A percentile compares a stretch with the other conserved stretches of the same genome.
Evolutionary conservation across 768 basidiomycete genomes (phyloP).

Genomic region (Termitomyces sp.): DNA sequence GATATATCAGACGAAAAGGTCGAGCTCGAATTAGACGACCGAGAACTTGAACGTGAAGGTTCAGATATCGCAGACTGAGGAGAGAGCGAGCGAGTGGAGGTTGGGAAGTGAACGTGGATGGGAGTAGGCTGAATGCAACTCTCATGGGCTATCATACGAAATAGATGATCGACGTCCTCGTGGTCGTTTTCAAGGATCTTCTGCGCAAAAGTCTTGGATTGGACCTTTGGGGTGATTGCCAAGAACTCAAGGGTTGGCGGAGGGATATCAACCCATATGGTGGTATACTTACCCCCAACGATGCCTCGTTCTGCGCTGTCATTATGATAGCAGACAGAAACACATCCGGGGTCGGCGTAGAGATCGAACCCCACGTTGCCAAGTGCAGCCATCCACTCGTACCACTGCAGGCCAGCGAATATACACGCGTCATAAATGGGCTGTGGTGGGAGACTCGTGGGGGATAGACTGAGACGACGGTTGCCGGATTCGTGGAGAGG

Average conservation of each 20-base stretch:
- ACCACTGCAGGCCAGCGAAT: slow-evolving; percentile 69
- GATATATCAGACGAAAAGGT: slow-evolving; percentile 47
- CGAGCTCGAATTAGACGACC: slow-evolving; percentile 67
- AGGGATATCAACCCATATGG: slow-evolving; percentile 60
- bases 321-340: slow-evolving; percentile 57
- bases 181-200: slow-evolving; percentile 66
- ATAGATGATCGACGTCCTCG: slow-evolving; percentile 68
- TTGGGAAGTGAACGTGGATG: slow-evolving; percentile 53
- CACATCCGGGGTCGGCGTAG: slow-evolving; percentile 74
- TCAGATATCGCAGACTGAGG: slow-evolving; percentile 55
- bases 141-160: slow-evolving; percentile 69
- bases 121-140: slow-evolving; percentile 68
- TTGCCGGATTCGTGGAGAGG: slow-evolving; percentile 66
- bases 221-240: slow-evolving; percentile 4
- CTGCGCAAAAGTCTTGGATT: slow-evolving; percentile 63
- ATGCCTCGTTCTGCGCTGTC: slow-evolving; percentile 15
- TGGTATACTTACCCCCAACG: slow-evolving; percentile 38
- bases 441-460: slow-evolving; percentile 62
- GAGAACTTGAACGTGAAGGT: slow-evolving; percentile 64
- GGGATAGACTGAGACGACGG: slow-evolving; percentile 71
- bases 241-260: slow-evolving; percentile 18
- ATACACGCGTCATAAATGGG: slow-evolving; percentile 68
- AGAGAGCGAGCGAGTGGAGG: slow-evolving; percentile 45
- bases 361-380: slow-evolving; percentile 72
- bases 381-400: slow-evolving; percentile 69